phyloP scores from a whole-genome alignment of 495 filamentous ascomycete genomes.

The Halenospora varia region DNA sequence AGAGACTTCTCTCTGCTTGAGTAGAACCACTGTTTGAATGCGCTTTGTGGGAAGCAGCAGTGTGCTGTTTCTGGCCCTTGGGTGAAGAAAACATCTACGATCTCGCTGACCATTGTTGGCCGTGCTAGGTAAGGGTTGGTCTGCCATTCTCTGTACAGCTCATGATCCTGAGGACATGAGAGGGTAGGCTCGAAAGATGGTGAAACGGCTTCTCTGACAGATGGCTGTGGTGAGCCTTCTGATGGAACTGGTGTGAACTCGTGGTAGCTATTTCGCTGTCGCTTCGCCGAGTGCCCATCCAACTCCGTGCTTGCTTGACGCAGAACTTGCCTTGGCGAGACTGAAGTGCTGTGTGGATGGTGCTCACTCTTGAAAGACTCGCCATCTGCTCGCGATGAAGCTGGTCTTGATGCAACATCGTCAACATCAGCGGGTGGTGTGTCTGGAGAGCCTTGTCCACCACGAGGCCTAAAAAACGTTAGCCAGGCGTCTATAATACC shows the following conservation, averaged over 20 bases:
- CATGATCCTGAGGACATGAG: slow-evolving; percentile 21
- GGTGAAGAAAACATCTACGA: slow-evolving; percentile 52
- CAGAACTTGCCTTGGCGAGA: slow-evolving; percentile 18
- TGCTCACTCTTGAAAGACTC: slow-evolving; percentile 21
- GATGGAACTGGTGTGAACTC: slow-evolving; percentile 25
- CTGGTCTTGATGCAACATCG: slow-evolving; percentile 24
- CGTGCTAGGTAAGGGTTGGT: slow-evolving; percentile 58
- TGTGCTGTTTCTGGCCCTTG: slow-evolving; percentile 49
- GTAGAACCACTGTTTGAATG: slow-evolving; percentile 30
- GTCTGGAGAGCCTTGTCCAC: slow-evolving; percentile 48
- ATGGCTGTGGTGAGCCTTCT: slow-evolving; percentile 22
- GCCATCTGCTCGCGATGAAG: slow-evolving; percentile 16
- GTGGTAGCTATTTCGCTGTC: slow-evolving; percentile 22
- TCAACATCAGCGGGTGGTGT: slow-evolving; percentile 46
- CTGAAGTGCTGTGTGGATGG: slow-evolving; percentile 16
- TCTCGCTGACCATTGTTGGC: slow-evolving; percentile 33
- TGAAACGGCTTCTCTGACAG: slow-evolving; percentile 32
- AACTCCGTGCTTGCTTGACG: slow-evolving; percentile 18
- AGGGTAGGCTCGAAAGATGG: slow-evolving; percentile 34
- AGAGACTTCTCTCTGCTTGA: slow-evolving; percentile 49
- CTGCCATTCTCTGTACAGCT: slow-evolving; percentile 56
- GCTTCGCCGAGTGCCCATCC: slow-evolving; percentile 19
- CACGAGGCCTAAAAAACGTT: slow-evolving; percentile 39
- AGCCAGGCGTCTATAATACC: background rate
- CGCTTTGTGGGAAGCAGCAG: slow-evolving; percentile 51